Evolutionary conservation across 441 rosid species (phyloP).

Genomic region (Bocquillonia castaneifolia): DNA sequence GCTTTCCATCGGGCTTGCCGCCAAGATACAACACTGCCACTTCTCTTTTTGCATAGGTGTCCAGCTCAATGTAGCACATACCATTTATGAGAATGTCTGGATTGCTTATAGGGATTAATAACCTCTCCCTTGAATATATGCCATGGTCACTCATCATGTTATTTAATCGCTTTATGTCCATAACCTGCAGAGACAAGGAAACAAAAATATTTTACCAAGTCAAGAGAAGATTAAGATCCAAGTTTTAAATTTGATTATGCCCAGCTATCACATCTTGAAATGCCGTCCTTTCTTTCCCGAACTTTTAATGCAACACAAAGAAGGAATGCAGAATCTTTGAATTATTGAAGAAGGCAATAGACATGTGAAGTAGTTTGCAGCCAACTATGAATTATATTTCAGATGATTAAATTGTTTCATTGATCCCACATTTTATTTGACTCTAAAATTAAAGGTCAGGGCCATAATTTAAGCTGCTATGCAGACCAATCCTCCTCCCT

Average conservation of each 20-base stretch:
- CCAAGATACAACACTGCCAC: slow-evolving; percentile 76
- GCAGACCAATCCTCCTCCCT: background rate
- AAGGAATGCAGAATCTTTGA: background rate
- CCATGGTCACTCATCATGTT: slow-evolving; percentile 95
- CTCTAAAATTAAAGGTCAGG: background rate
- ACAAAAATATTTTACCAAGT: too few relatives aligned
- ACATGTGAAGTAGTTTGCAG: background rate
- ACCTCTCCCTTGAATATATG: slow-evolving; percentile 78
- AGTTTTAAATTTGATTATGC: too few relatives aligned
- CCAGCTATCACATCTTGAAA: background rate
- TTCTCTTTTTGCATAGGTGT: slow-evolving; percentile 69
- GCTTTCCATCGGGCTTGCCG: slow-evolving; percentile 44
- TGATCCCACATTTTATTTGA: background rate
- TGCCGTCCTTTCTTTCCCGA: background rate
- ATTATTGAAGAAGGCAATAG: background rate
- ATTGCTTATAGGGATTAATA: slow-evolving; percentile 69
- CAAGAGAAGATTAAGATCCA: too few relatives aligned
- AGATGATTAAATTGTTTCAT: background rate
- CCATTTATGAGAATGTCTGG: slow-evolving; percentile 47
- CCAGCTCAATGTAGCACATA: slow-evolving; percentile 81
- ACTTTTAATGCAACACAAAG: background rate
- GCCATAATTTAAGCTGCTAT: background rate
- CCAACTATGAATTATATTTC: slow-evolving; percentile 3
- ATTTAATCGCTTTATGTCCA: slow-evolving; percentile 72
- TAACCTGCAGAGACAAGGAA: slow-evolving; percentile 55